Conservation (phyloP, 805 yeast species). For the Priceomyces haplophilus region DNA sequence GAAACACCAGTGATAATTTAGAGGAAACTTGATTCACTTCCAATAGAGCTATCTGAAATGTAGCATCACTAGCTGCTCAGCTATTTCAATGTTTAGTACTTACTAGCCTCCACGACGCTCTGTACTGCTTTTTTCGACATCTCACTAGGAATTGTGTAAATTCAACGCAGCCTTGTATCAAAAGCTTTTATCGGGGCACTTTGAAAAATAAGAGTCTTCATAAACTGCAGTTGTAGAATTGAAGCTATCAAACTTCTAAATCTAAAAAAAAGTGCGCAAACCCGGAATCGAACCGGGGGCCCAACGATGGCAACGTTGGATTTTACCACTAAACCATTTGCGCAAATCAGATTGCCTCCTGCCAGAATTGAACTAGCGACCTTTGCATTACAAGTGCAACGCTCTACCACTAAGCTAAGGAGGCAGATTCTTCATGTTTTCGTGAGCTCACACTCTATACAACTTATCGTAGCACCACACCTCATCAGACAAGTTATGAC, state of each 20-base stretch:
- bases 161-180: neutral
- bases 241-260: too few species aligned
- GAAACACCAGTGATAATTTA: neutral
- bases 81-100: slow-evolving; percentile 13
- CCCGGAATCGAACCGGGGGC: slow-evolving; percentile 15
- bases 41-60: slow-evolving; percentile 4
- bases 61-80: slow-evolving; percentile 5
- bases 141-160: neutral
- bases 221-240: too few species aligned
- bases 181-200: neutral
- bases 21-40: neutral
- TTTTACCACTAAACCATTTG: slow-evolving; percentile 13
- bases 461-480: too few species aligned
- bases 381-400: slow-evolving; percentile 99
- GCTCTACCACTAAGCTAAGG: slow-evolving; percentile 99
- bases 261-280: slow-evolving; percentile 10
- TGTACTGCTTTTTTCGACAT: slow-evolving; percentile 47
- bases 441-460: neutral
- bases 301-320: slow-evolving; percentile 15
- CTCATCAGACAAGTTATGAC: too few species aligned
- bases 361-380: slow-evolving; percentile 94
- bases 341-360: slow-evolving; percentile 53
- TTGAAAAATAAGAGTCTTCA: neutral
- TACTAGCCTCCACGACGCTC: slow-evolving; percentile 38
- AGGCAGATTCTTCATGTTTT: slow-evolving; percentile 46